Evolutionary conservation across 306 rosid genomes (phyloP).

Genomic region (Casuarina equisetifolia): DNA sequence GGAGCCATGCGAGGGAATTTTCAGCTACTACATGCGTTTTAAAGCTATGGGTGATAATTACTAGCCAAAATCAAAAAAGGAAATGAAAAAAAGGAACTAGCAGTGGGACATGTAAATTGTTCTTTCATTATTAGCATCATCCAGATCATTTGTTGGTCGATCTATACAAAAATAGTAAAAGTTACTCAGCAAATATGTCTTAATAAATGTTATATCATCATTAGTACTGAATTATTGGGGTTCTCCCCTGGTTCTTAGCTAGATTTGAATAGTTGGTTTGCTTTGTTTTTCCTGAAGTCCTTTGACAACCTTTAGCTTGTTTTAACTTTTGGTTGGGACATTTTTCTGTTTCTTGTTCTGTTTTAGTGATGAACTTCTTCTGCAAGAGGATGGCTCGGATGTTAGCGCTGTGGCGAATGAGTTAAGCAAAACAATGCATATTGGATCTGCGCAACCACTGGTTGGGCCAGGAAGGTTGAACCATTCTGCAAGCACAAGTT

Average conservation of each 20-base stretch:
- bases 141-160: background rate
- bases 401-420: conserved; percentile 48
- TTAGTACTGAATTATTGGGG: background rate
- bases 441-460: conserved; percentile 63
- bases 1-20: background rate
- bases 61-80: background rate
- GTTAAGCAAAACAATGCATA: conserved; percentile 65
- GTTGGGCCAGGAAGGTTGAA: conserved; percentile 68
- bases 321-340: conserved; percentile 4
- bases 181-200: background rate
- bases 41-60: background rate
- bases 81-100: background rate
- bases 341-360: conserved; percentile 23
- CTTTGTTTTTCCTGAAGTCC: background rate
- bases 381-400: conserved; percentile 88
- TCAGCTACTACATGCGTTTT: background rate
- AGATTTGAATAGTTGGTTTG: background rate
- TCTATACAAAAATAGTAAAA: background rate
- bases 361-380: conserved; percentile 92
- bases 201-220: background rate
- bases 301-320: background rate
- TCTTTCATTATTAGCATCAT: background rate
- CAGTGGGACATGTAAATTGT: background rate
- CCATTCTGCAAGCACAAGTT: conserved; percentile 43
- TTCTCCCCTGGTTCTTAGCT: background rate